Conservation (phyloP, 805 yeast genomes). For the Metschnikowia shivogae region DNA sequence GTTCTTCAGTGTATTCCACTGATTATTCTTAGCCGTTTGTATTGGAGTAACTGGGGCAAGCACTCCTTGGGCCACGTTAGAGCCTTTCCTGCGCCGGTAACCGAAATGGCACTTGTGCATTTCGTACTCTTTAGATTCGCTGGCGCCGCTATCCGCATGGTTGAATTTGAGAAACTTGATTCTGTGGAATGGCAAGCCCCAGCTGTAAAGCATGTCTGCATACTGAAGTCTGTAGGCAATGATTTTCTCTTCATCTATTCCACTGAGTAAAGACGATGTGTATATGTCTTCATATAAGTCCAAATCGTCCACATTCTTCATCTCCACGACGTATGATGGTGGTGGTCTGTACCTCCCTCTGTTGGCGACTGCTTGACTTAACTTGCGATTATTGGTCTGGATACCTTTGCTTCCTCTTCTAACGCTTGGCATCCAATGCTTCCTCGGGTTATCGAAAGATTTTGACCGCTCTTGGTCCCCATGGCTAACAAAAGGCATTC, state of each 20-base stretch:
- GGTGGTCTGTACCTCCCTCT: conserved; percentile 12
- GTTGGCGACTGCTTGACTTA: neutral
- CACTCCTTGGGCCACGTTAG: conserved; percentile 18
- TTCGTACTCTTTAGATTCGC: conserved; percentile 20
- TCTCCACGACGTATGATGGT: conserved; percentile 40
- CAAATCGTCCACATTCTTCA: conserved; percentile 42
- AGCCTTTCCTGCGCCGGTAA: conserved; percentile 20
- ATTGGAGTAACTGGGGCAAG: conserved; percentile 26
- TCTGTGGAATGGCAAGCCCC: conserved; percentile 83
- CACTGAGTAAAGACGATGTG: conserved; percentile 37
- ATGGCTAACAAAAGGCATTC: neutral
- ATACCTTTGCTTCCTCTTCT: conserved; percentile 9
- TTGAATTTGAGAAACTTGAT: conserved; percentile 75
- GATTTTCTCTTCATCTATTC: conserved; percentile 35
- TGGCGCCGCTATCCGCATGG: conserved; percentile 27
- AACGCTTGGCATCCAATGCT: neutral
- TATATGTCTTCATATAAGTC: conserved; percentile 44
- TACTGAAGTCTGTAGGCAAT: conserved; percentile 57
- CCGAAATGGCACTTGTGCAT: conserved; percentile 37
- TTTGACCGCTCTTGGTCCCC: conserved; percentile 6
- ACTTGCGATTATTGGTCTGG: conserved; percentile 2
- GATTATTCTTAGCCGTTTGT: conserved; percentile 19
- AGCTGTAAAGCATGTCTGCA: conserved; percentile 68
- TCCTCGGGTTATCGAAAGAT: conserved; percentile 6
- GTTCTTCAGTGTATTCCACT: conserved; percentile 30